Percentiles rank a stretch among this genome's conserved stretches.
Evolutionary conservation across 2,329 filamentous ascomycete species (phyloP).

Genomic region (Coniella vitis): DNA sequence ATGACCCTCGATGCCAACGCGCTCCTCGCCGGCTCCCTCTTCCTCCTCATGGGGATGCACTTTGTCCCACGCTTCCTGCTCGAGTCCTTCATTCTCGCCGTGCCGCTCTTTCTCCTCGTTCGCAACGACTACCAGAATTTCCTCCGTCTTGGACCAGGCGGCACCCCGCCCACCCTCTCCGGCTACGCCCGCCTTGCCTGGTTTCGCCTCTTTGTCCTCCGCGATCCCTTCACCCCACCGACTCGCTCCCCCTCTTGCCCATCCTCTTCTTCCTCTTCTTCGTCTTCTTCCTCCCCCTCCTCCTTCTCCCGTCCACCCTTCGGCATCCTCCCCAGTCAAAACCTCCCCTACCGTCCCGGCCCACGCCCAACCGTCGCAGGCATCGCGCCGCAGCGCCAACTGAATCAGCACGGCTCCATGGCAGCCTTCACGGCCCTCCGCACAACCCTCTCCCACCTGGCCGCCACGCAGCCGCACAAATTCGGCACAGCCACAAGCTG

Average conservation of each 20-base stretch:
- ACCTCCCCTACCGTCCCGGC: slow-evolving; percentile 55
- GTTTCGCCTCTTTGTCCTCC: slow-evolving; percentile 64
- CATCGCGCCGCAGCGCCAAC: slow-evolving; percentile 76
- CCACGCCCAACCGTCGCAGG: slow-evolving; percentile 62
- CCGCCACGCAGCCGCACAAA: slow-evolving; percentile 33
- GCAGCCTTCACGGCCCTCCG: slow-evolving; percentile 50
- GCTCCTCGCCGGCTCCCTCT: slow-evolving; percentile 37
- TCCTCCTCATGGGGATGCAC: slow-evolving; percentile 46
- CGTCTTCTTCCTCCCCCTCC: slow-evolving; percentile 22
- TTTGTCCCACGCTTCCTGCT: slow-evolving; percentile 41
- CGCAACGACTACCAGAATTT: slow-evolving; percentile 71
- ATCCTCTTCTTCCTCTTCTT: neutral
- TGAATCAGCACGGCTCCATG: slow-evolving; percentile 55
- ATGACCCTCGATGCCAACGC: slow-evolving; percentile 46
- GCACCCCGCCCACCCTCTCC: slow-evolving; percentile 64
- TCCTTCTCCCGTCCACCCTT: slow-evolving; percentile 42
- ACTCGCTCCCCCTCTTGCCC: slow-evolving; percentile 8
- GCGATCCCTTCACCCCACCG: slow-evolving; percentile 60
- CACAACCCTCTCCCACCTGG: slow-evolving; percentile 45
- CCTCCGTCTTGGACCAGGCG: slow-evolving; percentile 70
- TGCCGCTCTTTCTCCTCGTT: slow-evolving; percentile 44
- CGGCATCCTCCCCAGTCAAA: slow-evolving; percentile 49
- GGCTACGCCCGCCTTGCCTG: slow-evolving; percentile 71
- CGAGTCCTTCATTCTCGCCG: slow-evolving; percentile 42
- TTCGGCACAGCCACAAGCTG: slow-evolving; percentile 63